Conservation (phyloP, 129 eudicot genomes). For the Silybum marianum region DNA sequence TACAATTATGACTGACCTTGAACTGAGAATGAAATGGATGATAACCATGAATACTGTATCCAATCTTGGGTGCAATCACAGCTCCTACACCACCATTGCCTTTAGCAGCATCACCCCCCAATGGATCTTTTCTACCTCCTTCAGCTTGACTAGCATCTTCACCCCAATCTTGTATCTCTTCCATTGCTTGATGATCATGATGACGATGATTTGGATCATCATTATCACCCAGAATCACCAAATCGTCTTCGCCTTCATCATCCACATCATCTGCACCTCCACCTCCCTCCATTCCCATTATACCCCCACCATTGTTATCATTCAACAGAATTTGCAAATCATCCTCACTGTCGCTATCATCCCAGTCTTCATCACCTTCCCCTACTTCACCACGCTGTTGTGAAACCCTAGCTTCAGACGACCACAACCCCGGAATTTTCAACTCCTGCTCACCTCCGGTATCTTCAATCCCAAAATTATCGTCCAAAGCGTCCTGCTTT, state of each 20-base stretch:
- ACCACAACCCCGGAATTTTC: conserved; percentile 65
- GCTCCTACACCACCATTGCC: conserved; percentile 46
- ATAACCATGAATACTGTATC: conserved; percentile 56
- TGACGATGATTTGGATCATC: conserved; percentile 33
- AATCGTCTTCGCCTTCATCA: conserved; percentile 68
- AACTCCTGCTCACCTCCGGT: conserved; percentile 33
- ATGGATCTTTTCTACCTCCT: conserved; percentile 57
- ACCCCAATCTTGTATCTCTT: conserved; percentile 76
- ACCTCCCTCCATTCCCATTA: conserved; percentile 61
- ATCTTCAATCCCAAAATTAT: conserved; percentile 34
- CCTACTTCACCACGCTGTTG: conserved; percentile 10
- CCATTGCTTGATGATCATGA: conserved; percentile 46
- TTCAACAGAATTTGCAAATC: conserved; percentile 91
- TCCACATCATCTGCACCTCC: conserved; percentile 55
- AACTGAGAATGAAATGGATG: conserved; percentile 96
- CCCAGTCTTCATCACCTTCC: conserved; percentile 68
- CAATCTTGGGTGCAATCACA: conserved; percentile 49
- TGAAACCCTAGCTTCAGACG: conserved; percentile 42
- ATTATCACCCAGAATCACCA: conserved; percentile 64
- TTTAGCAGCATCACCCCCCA: conserved; percentile 53
- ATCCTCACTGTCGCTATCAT: conserved; percentile 94
- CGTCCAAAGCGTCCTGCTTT: conserved; percentile 34
- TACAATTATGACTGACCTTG: conserved; percentile 81
- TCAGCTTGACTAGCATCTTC: conserved; percentile 54
- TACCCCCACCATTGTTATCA: conserved; percentile 51